These are phyloP conservation scores for Hanseniaspora meyeri DNA, from an alignment of 805 yeast species.

Conservation along the genomic window DNA sequence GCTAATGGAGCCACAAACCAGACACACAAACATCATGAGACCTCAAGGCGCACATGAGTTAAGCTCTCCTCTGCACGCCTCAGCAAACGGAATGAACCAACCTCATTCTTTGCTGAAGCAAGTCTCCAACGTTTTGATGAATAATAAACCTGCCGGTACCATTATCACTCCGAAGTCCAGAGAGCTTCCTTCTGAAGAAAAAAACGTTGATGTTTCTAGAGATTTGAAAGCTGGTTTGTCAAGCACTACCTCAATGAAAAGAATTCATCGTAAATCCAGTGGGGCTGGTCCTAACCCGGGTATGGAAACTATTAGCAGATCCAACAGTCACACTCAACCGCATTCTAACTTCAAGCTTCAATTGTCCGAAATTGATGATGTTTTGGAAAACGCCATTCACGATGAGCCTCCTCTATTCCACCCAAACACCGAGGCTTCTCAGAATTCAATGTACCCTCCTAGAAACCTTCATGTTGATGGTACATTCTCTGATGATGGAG, in stretches of 20 bases:
- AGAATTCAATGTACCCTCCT: constrained; percentile 15
- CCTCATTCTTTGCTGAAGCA: constrained; percentile 6
- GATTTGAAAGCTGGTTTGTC: constrained; percentile 18
- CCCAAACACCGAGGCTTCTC: constrained; percentile 4
- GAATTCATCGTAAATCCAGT: constrained; percentile 20
- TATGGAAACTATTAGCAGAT: not conserved
- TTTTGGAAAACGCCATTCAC: not conserved
- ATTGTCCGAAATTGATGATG: constrained; percentile 4
- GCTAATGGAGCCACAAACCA: constrained; percentile 1
- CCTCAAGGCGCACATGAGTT: not conserved
- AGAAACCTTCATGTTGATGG: constrained; percentile 13
- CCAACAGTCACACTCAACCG: not conserved
- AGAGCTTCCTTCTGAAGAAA: constrained; percentile 23
- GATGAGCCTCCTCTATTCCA: not conserved
- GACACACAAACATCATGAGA: not conserved
- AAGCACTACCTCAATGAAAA: constrained; percentile 26
- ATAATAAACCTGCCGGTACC: constrained; percentile 14
- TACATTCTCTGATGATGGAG: constrained; percentile 15
- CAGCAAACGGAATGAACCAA: not conserved
- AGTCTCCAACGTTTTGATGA: constrained; percentile 7
- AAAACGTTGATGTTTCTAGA: constrained; percentile 23
- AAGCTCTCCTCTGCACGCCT: not conserved
- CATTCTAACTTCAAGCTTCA: not conserved
- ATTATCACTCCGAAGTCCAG: constrained; percentile 29
- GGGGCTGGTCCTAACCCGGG: constrained; percentile 11